Conservation (phyloP, 2,329 filamentous ascomycete species). For the Atkinsonella texensis region DNA sequence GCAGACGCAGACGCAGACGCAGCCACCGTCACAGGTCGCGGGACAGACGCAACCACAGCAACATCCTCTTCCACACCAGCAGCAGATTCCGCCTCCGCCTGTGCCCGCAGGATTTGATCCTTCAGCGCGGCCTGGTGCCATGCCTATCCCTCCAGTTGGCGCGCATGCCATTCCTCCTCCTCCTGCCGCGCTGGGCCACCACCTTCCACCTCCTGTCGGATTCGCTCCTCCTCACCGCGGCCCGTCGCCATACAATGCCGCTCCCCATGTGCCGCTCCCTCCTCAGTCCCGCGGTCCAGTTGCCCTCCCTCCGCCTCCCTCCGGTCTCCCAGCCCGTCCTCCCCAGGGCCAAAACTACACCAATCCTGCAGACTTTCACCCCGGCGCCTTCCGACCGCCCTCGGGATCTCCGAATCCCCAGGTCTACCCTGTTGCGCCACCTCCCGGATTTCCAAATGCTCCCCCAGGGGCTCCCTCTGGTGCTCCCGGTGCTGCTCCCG, state of each 20-base stretch:
- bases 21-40: conserved; percentile 13
- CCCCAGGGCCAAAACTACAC: conserved; percentile 34
- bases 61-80: conserved; percentile 15
- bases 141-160: conserved; percentile 4
- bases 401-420: conserved; percentile 26
- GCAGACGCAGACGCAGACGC: not conserved
- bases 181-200: not conserved
- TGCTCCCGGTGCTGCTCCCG: conserved; percentile 21
- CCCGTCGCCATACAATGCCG: conserved; percentile 23
- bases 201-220: conserved; percentile 22
- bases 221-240: conserved; percentile 22
- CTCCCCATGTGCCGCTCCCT: conserved; percentile 6
- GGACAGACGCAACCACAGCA: conserved; percentile 11
- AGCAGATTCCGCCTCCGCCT: conserved; percentile 8
- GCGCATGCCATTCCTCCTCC: conserved; percentile 13
- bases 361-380: conserved; percentile 37
- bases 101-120: conserved; percentile 24
- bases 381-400: conserved; percentile 27
- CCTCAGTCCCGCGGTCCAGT: conserved; percentile 17
- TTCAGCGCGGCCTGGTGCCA: conserved; percentile 14
- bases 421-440: conserved; percentile 27
- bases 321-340: conserved; percentile 37
- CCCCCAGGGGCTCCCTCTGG: conserved; percentile 20
- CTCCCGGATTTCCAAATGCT: conserved; percentile 27
- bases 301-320: conserved; percentile 36